Conservation (phyloP, 257 asterid species). For the Euphrasia confusa region DNA sequence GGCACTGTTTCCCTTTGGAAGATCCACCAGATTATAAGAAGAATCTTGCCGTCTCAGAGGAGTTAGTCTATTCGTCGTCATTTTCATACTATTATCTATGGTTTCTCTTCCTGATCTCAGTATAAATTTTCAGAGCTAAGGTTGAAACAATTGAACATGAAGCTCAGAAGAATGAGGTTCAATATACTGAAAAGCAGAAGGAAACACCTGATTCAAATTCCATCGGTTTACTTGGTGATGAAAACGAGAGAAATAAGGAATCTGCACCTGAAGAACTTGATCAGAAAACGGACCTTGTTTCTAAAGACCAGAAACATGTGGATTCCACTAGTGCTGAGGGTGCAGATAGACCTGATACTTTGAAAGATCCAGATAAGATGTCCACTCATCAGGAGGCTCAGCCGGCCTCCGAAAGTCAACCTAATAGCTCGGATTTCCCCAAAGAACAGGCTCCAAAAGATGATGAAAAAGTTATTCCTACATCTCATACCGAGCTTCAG, state of each 20-base stretch:
- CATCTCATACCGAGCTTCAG: slow-evolving; percentile 49
- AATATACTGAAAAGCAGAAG: slow-evolving; percentile 38
- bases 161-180: slow-evolving; percentile 34
- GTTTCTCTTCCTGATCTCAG: slow-evolving; percentile 27
- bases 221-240: slow-evolving; percentile 24
- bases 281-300: slow-evolving; percentile 30
- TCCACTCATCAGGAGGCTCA: slow-evolving; percentile 31
- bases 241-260: slow-evolving; percentile 34
- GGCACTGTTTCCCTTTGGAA: slow-evolving; percentile 84
- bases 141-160: slow-evolving; percentile 39
- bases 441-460: slow-evolving; percentile 32
- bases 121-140: slow-evolving; percentile 50
- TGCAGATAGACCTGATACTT: slow-evolving; percentile 36
- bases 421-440: slow-evolving; percentile 36
- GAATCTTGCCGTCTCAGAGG: slow-evolving; percentile 36
- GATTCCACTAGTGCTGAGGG: slow-evolving; percentile 31
- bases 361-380: slow-evolving; percentile 36
- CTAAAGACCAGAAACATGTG: slow-evolving; percentile 36
- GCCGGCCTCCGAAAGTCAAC: slow-evolving; percentile 30
- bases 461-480: slow-evolving; percentile 35
- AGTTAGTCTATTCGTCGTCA: slow-evolving; percentile 42
- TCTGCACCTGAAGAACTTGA: slow-evolving; percentile 34
- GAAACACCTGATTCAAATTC: slow-evolving; percentile 34
- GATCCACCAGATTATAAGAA: slow-evolving; percentile 75
- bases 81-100: slow-evolving; percentile 15